A percentile compares a stretch with the other conserved stretches of the same genome.
These are phyloP conservation scores for Clavispora carvajalis DNA, from an alignment of 805 yeast species.

Conservation along the genomic window DNA sequence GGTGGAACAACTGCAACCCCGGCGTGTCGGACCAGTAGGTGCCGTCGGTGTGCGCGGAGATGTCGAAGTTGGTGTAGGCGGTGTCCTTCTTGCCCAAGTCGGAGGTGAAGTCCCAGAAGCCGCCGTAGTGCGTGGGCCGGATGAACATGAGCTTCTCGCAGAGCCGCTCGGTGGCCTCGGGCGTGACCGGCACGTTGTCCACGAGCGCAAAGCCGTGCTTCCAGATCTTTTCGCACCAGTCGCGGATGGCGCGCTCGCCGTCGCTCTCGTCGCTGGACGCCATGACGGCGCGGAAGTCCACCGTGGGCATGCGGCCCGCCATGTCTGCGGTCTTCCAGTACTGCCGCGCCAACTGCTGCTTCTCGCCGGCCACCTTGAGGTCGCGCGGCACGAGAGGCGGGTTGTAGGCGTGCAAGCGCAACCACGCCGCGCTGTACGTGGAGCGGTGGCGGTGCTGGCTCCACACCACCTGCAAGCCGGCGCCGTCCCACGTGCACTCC, in stretches of 20 bases:
- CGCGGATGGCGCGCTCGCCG: conserved; percentile 41
- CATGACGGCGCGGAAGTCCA: conserved; percentile 46
- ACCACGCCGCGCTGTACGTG: conserved; percentile 36
- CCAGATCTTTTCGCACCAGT: conserved; percentile 52
- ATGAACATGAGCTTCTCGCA: conserved; percentile 55
- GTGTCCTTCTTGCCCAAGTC: conserved; percentile 64
- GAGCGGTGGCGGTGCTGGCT: conserved; percentile 34
- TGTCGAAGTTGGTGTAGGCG: conserved; percentile 65
- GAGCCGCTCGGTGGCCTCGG: conserved; percentile 54
- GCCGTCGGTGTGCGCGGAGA: conserved; percentile 66
- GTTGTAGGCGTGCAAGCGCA: conserved; percentile 46
- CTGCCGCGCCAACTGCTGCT: conserved; percentile 23
- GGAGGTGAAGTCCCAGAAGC: conserved; percentile 74
- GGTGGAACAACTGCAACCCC: conserved; percentile 63
- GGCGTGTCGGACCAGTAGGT: conserved; percentile 74
- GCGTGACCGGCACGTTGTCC: conserved; percentile 53
- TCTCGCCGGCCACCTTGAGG: conserved; percentile 23
- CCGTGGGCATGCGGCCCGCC: conserved; percentile 37
- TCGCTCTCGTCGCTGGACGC: conserved; percentile 21
- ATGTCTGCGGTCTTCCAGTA: conserved; percentile 45
- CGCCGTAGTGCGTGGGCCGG: conserved; percentile 72
- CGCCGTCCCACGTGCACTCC: conserved; percentile 8
- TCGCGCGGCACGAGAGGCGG: conserved; percentile 39
- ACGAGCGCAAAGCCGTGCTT: conserved; percentile 58
- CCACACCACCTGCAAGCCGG: conserved; percentile 31